Evolutionary conservation across 768 basidiomycete genomes (phyloP), one percentile per base, ranked within the genome.

Genomic region (Suillus lakei): DNA sequence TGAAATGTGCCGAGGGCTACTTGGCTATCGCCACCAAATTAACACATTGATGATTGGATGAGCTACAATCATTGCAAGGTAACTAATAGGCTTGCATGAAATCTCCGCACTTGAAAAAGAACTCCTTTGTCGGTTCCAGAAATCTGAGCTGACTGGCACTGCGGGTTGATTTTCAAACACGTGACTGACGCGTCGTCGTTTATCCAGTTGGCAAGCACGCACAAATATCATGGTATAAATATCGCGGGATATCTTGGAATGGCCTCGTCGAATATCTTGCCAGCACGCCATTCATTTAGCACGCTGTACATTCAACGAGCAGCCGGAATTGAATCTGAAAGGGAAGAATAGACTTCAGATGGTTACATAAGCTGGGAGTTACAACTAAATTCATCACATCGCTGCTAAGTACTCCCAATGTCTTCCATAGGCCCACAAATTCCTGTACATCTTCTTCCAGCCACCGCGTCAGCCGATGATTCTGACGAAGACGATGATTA

Each of bases 401-500:
- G 8, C 15, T 9, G 4, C 34, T 15, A 34, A 4, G 23, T 5
- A 39, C 71, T 36, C 15, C n/a, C 50, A 61, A 88, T 87, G 85
- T 70, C 84, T 32, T 72, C 79, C 39, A 85, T 88, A 69, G 88
- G 89, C 18, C 89, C 89, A 39, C 78, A 82, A 51, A 78, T 90
- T 41, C 89, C 88, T 18, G 69, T 80, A 26, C 85, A 85, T 68
- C 78, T 86, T 28, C 76, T 78, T 34, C 66, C 73, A 34, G 66
- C 50, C 3, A 12, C 38, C 23, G 48, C 63, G 23, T 50, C 67
- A 48, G 53, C 67, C 28, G 65, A 70, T 5, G 74, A 74, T 15
- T 77, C 75, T 18, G 76, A 78, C 9, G 85, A 85, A 6, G 85
- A 85, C 21, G 92, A 92, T 68, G 88, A 88, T 69, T 91, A 90